Percentiles rank a stretch among this genome's conserved stretches.
phyloP scores from a whole-genome alignment of 306 rosid genomes.

The Cotoneaster glaucophyllus region DNA sequence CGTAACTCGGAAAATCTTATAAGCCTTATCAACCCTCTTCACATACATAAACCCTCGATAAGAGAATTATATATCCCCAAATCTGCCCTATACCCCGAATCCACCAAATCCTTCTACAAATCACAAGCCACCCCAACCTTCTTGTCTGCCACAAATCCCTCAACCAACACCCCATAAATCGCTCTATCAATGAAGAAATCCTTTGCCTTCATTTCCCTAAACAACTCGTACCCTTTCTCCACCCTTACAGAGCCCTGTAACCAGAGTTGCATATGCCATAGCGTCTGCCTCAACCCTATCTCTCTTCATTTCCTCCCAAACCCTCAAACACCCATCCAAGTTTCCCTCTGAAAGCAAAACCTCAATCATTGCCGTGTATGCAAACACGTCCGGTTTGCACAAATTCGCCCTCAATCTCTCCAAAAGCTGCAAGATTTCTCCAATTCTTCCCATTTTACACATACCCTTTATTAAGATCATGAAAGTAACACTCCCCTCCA shows the following conservation, averaged over 20 bases:
- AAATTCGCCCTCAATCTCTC: constrained; percentile 53
- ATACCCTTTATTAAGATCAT: constrained; percentile 77
- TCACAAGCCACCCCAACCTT: constrained; percentile 62
- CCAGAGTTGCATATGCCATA: constrained; percentile 69
- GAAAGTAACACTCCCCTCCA: constrained; percentile 70
- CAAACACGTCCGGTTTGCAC: constrained; percentile 84
- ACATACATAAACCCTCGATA: constrained; percentile 64
- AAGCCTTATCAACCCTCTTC: constrained; percentile 59
- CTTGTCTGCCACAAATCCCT: constrained; percentile 53
- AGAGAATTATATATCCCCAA: constrained; percentile 64
- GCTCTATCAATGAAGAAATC: constrained; percentile 65
- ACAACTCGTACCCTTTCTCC: constrained; percentile 55
- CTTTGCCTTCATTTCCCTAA: constrained; percentile 75
- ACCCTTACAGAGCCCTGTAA: constrained; percentile 48
- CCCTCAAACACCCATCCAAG: constrained; percentile 58
- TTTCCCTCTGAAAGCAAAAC: constrained; percentile 48
- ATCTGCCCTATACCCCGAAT: constrained; percentile 70
- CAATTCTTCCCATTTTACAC: constrained; percentile 56
- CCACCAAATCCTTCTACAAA: constrained; percentile 65
- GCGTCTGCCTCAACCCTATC: constrained; percentile 55
- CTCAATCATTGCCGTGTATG: constrained; percentile 60
- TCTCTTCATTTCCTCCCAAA: constrained; percentile 78
- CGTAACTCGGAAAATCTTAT: constrained; percentile 52
- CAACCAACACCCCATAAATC: constrained; percentile 55
- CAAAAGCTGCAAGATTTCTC: constrained; percentile 58